A percentile compares a stretch with the other conserved stretches of the same genome.
Evolutionary conservation across 352 stramenopile genomes (phyloP).

Genomic region (Phytophthora hibernalis): DNA sequence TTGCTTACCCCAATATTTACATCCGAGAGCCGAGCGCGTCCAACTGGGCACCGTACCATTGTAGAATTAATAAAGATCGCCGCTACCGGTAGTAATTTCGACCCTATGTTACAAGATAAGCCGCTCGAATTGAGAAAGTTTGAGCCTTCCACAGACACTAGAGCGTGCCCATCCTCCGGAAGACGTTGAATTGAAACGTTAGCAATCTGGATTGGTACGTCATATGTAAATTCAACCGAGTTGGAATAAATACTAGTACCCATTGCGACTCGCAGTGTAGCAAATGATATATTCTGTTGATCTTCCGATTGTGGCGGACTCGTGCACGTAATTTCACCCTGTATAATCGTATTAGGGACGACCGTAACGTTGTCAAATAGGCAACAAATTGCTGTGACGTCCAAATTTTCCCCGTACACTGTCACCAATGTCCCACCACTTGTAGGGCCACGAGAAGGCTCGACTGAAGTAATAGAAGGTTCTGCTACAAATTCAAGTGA

Average conservation of each 20-base stretch:
- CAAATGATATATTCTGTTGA: background rate
- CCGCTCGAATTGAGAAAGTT: slow-evolving; percentile 44
- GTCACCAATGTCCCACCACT: slow-evolving; percentile 39
- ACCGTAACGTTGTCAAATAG: slow-evolving; percentile 35
- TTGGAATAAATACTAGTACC: slow-evolving; percentile 37
- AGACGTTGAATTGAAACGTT: slow-evolving; percentile 27
- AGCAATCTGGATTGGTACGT: slow-evolving; percentile 26
- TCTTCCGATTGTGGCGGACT: slow-evolving; percentile 15
- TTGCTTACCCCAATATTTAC: slow-evolving; percentile 41
- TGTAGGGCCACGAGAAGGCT: slow-evolving; percentile 32
- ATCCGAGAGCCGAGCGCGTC: background rate
- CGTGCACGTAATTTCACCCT: slow-evolving; percentile 29
- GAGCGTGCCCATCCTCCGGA: slow-evolving; percentile 20
- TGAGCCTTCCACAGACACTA: slow-evolving; percentile 35
- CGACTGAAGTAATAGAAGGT: slow-evolving; percentile 31
- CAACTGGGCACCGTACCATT: slow-evolving; percentile 20
- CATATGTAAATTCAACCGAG: slow-evolving; percentile 35
- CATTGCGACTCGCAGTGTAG: slow-evolving; percentile 22
- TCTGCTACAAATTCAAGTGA: slow-evolving; percentile 32
- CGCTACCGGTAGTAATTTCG: background rate
- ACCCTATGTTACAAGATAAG: slow-evolving; percentile 38
- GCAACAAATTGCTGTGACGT: slow-evolving; percentile 24
- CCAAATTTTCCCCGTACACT: slow-evolving; percentile 31
- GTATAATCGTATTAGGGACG: slow-evolving; percentile 21
- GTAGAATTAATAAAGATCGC: slow-evolving; percentile 28